phyloP scores from a whole-genome alignment of 2,329 filamentous ascomycete genomes.

The Colletotrichum eremochloae region DNA sequence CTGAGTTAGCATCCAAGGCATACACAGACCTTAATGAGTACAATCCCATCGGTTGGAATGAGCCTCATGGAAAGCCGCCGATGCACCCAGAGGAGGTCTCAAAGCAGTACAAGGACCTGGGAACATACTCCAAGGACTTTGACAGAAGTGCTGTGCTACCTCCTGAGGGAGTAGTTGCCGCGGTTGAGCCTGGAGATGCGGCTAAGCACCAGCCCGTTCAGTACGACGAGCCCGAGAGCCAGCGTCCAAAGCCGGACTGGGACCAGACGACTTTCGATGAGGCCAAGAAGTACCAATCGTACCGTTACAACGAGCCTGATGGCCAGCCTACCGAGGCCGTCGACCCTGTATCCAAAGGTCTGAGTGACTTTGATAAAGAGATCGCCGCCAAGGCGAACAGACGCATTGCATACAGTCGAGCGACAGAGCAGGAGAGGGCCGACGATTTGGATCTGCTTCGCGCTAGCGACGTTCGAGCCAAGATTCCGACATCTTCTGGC shows the following conservation, averaged over 20 bases:
- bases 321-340: conserved; percentile 47
- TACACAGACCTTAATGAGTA: conserved; percentile 42
- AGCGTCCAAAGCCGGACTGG: conserved; percentile 51
- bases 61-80: conserved; percentile 43
- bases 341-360: conserved; percentile 52
- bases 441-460: conserved; percentile 46
- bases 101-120: conserved; percentile 54
- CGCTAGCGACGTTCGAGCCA: conserved; percentile 44
- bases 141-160: conserved; percentile 44
- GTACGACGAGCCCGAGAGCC: conserved; percentile 34
- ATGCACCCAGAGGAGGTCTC: conserved; percentile 51
- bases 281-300: conserved; percentile 55
- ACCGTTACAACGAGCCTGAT: conserved; percentile 54
- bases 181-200: conserved; percentile 28
- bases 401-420: conserved; percentile 12
- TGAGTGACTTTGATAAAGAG: conserved; percentile 56
- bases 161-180: conserved; percentile 22
- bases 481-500: conserved; percentile 34
- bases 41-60: conserved; percentile 44
- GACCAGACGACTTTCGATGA: conserved; percentile 53
- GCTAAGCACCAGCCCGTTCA: conserved; percentile 35
- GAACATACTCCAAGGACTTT: conserved; percentile 49
- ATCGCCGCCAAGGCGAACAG: conserved; percentile 51
- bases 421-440: conserved; percentile 40
- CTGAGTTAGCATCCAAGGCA: conserved; percentile 35